Evolutionary conservation across 2,329 filamentous ascomycete genomes (phyloP).

Genomic region (Epichloe festucae): DNA sequence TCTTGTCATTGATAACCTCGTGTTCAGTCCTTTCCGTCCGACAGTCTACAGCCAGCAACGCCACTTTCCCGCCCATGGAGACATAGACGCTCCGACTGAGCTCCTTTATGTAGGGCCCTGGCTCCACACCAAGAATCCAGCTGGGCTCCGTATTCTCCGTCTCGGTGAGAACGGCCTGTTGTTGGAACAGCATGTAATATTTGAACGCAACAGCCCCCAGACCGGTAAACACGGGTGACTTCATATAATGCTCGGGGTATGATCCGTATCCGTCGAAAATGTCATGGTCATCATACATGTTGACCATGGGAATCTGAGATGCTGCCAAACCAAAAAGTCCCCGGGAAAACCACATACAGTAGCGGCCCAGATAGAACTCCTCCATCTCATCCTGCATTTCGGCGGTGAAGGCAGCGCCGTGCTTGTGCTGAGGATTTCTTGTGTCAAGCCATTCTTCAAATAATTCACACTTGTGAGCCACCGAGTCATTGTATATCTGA

Average conservation of each 20-base stretch:
- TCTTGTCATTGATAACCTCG: conserved; percentile 66
- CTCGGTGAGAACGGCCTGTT: conserved; percentile 76
- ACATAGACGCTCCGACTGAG: conserved; percentile 77
- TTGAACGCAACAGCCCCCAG: conserved; percentile 90
- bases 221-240: conserved; percentile 76
- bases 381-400: conserved; percentile 86
- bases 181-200: conserved; percentile 97
- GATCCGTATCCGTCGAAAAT: conserved; percentile 88
- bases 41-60: conserved; percentile 79
- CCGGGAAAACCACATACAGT: conserved; percentile 96
- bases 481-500: conserved; percentile 88
- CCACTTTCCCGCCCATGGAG: conserved; percentile 63
- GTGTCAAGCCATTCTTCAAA: conserved; percentile 79
- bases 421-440: conserved; percentile 68
- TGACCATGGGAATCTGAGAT: conserved; percentile 94
- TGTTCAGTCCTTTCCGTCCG: conserved; percentile 80
- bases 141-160: conserved; percentile 75
- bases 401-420: conserved; percentile 60
- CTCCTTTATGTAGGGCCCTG: conserved; percentile 84
- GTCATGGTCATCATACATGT: conserved; percentile 94
- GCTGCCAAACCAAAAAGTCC: conserved; percentile 87
- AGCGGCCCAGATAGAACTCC: conserved; percentile 74
- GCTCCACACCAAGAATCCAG: conserved; percentile 69
- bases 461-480: conserved; percentile 58
- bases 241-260: conserved; percentile 86